A percentile compares a stretch with the other conserved stretches of the same genome.
Conservation (phyloP, 345 rosid genomes). For the Eucalyptus camaldulensis region DNA sequence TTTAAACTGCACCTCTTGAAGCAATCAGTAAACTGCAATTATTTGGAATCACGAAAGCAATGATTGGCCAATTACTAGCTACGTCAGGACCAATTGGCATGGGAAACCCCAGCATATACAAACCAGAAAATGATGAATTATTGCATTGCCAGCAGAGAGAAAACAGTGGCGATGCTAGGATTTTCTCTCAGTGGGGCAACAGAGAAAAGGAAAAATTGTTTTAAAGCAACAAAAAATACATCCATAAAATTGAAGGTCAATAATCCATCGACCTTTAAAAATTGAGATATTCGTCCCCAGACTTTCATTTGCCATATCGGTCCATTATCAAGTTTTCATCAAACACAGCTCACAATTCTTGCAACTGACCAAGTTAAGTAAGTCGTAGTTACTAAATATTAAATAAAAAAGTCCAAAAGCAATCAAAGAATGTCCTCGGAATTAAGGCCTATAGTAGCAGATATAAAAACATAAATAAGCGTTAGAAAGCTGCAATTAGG, state of each 20-base stretch:
- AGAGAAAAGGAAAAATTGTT: not conserved
- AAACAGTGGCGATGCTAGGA: not conserved
- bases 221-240: not conserved
- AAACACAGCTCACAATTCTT: not conserved
- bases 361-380: not conserved
- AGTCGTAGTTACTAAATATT: not conserved
- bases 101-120: not conserved
- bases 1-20: not conserved
- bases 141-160: not conserved
- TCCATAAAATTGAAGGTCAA: not conserved
- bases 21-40: not conserved
- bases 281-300: not conserved
- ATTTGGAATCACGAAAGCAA: not conserved
- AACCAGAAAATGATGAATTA: not conserved
- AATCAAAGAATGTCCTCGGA: not conserved
- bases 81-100: not conserved
- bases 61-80: not conserved
- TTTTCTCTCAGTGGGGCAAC: not conserved
- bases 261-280: not conserved
- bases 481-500: not conserved
- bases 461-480: not conserved
- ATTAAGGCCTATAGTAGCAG: not conserved
- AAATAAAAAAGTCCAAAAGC: not conserved
- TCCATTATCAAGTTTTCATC: not conserved
- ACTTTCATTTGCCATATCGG: not conserved